Evolutionary conservation across 805 yeast genomes (phyloP), one percentile per base, ranked within the genome.

Genomic region (Candida tammaniensis): DNA sequence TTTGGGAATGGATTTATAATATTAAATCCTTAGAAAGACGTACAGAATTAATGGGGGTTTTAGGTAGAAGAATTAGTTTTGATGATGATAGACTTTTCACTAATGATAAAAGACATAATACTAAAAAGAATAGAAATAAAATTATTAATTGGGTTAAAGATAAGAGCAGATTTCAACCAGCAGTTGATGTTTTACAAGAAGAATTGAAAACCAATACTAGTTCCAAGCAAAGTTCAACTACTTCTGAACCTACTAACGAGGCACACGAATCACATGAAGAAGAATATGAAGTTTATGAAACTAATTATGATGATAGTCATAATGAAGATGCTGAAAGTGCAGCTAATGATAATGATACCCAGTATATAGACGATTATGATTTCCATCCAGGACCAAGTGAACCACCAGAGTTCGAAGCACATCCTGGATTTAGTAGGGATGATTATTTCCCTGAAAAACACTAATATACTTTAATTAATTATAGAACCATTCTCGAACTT

Each of bases 1-100:
- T 78, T 1, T 80, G 85, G 82, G 86, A 81, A 55, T 78, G 86
- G 82, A 54, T 78, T 7, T 73, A 64, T 46, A 70, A 76, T 27
- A 76, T 79, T 26, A 70, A 74, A 42, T 48, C 64, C 12, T 49
- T 74, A 27, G 81, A 77, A 41, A 64, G 68, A 40, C 55, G 67
- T 20, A 53, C 61, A 18, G 86, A 81, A 42, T 59, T 70, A 31
- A 60, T 62, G 42, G 82, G 82, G 0, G 74, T 82, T 7, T 65
- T 82, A 29, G 89, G 89, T 0, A 64, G 87, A 40, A 66, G 74
- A 40, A 55, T 68, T 32, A 70, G 79, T 20, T 58, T 64, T 31
- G 78, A 74, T 31, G 76, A 72, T 36, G 51, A 48, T 2, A 36
- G 45, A 4, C 39, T 39, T 9, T 43, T 43, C 23, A 24, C 28